Base-by-base conservation (phyloP, 176 grass and related monocot genomes). In the Microstegium vimineum region DNA sequence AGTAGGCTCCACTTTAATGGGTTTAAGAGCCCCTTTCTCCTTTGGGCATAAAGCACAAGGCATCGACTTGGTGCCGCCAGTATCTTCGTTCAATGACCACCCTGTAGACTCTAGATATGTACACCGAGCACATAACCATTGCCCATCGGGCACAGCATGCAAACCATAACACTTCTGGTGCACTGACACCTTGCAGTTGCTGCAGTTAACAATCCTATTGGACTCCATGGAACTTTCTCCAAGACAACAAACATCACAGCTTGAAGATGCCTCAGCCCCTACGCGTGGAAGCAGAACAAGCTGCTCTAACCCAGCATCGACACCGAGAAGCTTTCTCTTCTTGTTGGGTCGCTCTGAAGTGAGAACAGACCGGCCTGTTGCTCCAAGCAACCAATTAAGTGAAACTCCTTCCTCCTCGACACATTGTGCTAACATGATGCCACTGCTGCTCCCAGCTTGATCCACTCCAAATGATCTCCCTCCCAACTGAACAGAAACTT, bases 91-190 rank as follows among this genome's bases (percentile, higher is more conserved):
- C 15, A 20, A 59, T n/a, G 15, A 74, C 23, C 37, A 32, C 27
- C 34, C 82, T 87, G 69, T 35, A 2, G 82, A 87, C 82, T 91
- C 76, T 70, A 88, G 80, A 80, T 85, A 79, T 68, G 76, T 96
- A 90, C 96, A 99, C 82, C 83, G 82, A 87, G 87, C 60, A 66
- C 96, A 99, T 20, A 89, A 64, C 96, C 93, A 99, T 38, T 70
- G 71, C 20, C 90, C 80, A 33, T 89, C 76, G 15, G 80, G 89
- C 65, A 87, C 59, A 41, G 73, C 68, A 90, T 79, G 85, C 90
- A 99, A 88, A 66, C 96, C 96, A 62, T 99, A 99, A 87, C 96
- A 99, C 78, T 89, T 95, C 83, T 93, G 96, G 76, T 99, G 96
- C 54, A 95, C 85, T 1, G 85, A 85, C 8, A 88, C 87, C 78